Percentiles rank a stretch among this genome's conserved stretches.
These are phyloP conservation scores for Rhizomucor miehei DNA, from an alignment of 371 early-diverging fungal species.

Conservation along the genomic window DNA sequence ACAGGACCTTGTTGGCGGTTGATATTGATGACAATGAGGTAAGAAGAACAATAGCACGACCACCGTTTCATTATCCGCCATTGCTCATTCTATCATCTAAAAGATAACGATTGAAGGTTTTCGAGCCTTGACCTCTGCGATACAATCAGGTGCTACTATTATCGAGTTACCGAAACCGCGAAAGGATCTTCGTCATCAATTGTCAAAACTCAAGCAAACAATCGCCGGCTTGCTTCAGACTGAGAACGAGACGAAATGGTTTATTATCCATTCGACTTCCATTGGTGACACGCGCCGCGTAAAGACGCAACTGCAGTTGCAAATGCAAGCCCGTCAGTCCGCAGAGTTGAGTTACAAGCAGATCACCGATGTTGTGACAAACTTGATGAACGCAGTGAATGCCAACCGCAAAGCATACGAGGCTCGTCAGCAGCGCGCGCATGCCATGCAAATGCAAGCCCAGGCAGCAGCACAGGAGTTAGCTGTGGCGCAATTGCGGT, in stretches of 20 bases:
- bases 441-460: conserved; percentile 22
- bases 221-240: conserved; percentile 26
- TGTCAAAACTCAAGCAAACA: conserved; percentile 15
- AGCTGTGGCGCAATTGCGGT: conserved; percentile 25
- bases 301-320: conserved; percentile 27
- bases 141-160: conserved; percentile 17
- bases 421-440: conserved; percentile 16
- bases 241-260: conserved; percentile 34
- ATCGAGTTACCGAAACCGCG: conserved; percentile 28
- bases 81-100: neutral
- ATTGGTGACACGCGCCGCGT: conserved; percentile 17
- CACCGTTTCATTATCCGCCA: neutral
- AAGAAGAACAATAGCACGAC: conserved; percentile 1
- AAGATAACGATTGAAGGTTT: conserved; percentile 44
- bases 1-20: conserved; percentile 22
- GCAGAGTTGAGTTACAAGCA: conserved; percentile 22
- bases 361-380: conserved; percentile 24
- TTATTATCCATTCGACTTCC: conserved; percentile 33
- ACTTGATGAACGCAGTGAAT: conserved; percentile 18
- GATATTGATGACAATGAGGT: conserved; percentile 36
- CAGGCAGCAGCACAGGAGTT: conserved; percentile 27
- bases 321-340: conserved; percentile 26
- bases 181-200: conserved; percentile 30
- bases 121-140: conserved; percentile 17
- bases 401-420: conserved; percentile 21